Conservation (phyloP, 2,329 filamentous ascomycete species). For the Fusarium liriodendri region DNA sequence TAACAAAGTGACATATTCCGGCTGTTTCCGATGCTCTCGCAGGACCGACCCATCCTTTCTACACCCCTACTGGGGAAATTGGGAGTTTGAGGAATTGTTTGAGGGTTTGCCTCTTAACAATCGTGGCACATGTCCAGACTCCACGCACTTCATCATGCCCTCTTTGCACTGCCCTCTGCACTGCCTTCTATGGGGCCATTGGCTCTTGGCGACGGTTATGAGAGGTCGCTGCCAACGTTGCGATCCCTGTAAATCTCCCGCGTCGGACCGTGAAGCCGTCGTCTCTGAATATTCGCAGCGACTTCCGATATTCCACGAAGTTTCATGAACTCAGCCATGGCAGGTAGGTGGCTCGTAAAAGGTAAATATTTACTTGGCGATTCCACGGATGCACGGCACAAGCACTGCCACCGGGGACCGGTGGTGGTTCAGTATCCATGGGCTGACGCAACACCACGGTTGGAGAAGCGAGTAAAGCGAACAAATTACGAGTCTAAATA, state of each 20-base stretch:
- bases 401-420: not conserved
- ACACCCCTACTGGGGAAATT: not conserved
- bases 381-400: not conserved
- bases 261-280: not conserved
- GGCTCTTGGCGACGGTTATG: not conserved
- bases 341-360: not conserved
- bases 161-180: not conserved
- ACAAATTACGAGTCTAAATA: not conserved
- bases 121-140: not conserved
- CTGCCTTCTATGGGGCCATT: not conserved
- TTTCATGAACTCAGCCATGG: not conserved
- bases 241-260: not conserved
- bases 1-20: not conserved
- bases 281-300: not conserved
- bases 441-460: not conserved
- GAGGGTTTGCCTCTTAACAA: not conserved
- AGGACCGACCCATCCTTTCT: not conserved
- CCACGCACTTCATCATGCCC: not conserved
- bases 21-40: not conserved
- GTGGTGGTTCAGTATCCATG: not conserved
- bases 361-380: not conserved
- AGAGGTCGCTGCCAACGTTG: not conserved
- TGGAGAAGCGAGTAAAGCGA: not conserved
- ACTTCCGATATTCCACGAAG: not conserved
- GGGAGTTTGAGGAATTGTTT: not conserved